Evolutionary conservation across 768 basidiomycete species (phyloP).

Genomic region (Termitomyces sp.): DNA sequence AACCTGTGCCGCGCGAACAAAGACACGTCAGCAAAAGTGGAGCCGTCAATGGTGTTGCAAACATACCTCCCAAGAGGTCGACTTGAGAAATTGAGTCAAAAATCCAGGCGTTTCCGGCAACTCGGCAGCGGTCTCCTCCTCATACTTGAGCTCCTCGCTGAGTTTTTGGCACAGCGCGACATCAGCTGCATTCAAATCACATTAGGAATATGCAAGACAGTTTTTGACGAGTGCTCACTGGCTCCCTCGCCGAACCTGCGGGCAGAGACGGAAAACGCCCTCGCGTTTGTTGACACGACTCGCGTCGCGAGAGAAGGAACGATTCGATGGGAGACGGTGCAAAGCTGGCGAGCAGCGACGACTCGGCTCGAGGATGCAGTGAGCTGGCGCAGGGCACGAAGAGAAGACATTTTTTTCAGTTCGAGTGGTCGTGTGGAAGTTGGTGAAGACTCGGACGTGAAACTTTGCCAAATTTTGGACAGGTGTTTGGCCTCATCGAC

Average conservation of each 20-base stretch:
- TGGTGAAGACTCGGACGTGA: slow-evolving; percentile 3
- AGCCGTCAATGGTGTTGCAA: neutral
- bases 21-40: too few species aligned
- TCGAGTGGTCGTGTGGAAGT: neutral
- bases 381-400: slow-evolving; percentile 57
- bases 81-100: slow-evolving; percentile 64
- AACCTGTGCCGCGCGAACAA: slow-evolving; percentile 39
- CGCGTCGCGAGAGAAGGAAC: slow-evolving; percentile 23
- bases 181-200: slow-evolving; percentile 47
- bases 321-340: slow-evolving; percentile 21
- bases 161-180: slow-evolving; percentile 70
- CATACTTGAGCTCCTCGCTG: slow-evolving; percentile 80
- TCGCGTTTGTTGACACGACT: slow-evolving; percentile 18
- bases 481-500: slow-evolving; percentile 6
- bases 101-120: slow-evolving; percentile 58
- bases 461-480: slow-evolving; percentile 10
- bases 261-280: slow-evolving; percentile 44
- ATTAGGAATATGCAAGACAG: neutral
- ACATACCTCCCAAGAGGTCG: slow-evolving; percentile 77
- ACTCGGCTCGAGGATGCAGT: slow-evolving; percentile 39
- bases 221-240: slow-evolving; percentile 10
- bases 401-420: slow-evolving; percentile 47
- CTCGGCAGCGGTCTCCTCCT: slow-evolving; percentile 53
- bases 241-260: slow-evolving; percentile 39
- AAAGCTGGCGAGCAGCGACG: slow-evolving; percentile 24